These are phyloP conservation scores for Colletotrichum salicis DNA, from an alignment of 2,329 filamentous ascomycete species.

Conservation along the genomic window DNA sequence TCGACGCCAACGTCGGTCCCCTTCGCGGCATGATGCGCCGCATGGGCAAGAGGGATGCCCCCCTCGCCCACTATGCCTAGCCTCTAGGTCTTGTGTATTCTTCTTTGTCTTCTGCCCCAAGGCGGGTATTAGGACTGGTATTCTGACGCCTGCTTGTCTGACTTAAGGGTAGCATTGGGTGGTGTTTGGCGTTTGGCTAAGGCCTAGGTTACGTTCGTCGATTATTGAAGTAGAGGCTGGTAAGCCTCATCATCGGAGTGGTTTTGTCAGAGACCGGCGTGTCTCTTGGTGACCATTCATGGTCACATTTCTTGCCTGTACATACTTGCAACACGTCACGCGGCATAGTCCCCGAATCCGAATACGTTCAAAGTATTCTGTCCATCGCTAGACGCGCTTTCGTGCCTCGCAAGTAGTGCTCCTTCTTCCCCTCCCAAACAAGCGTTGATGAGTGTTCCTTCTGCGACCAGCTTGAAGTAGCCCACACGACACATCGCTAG, in stretches of 20 bases:
- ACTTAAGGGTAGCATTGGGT: background rate
- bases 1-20: constrained; percentile 43
- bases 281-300: background rate
- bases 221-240: background rate
- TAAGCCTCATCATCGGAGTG: background rate
- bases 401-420: background rate
- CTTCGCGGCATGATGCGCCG: constrained; percentile 49
- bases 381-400: background rate
- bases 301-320: background rate
- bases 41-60: constrained; percentile 36
- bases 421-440: background rate
- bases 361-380: background rate
- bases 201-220: background rate
- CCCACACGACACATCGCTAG: background rate
- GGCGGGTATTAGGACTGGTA: background rate
- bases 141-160: background rate
- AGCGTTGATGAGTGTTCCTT: background rate
- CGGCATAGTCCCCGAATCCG: background rate
- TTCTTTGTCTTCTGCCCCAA: background rate
- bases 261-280: background rate
- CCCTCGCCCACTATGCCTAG: constrained; percentile 37
- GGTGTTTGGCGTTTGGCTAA: background rate
- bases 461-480: background rate
- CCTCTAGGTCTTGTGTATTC: background rate
- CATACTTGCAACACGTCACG: background rate